Evolutionary conservation across 1,139 yeast genomes (phyloP), one percentile per base, ranked within the genome.

Genomic region (Yamadazyma dushanensis): DNA sequence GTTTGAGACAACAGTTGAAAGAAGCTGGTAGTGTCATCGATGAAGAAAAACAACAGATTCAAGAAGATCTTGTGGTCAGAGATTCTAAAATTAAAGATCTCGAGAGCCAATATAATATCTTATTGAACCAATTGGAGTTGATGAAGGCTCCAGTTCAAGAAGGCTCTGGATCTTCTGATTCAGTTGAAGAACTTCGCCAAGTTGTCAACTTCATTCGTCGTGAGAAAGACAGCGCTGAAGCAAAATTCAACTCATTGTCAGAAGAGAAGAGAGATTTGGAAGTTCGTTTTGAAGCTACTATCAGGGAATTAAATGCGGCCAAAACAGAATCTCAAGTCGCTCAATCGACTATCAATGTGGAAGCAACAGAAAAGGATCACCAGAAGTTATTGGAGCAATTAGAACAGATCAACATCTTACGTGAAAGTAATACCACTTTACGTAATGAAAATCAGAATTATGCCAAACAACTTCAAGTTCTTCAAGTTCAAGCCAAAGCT

Each of bases 191-290:
- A 18, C 39, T 47, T 17, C 73, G 77, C 37, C 83, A 82, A 45
- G 72, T 88, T 23, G 62, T 88, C 26, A 58, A 70, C 7, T 80
- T 75, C 49, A 65, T 88, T 40, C 81, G 90, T 34, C 80, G 84
- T 44, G 95, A 87, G 49, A 85, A 84, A 54, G 96, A 88, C 44
- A 68, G 80, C 4, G 70, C 81, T 1, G 86, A 81, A 38, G 73
- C 80, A 14, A 83, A 80, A 47, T 64, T 77, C 18, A 70, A 72
- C 8, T 62, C 71, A 17, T 60, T 72, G 17, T 54, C 56, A 11
- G 78, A 75, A 43, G 88, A 81, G 47, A 64, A 66, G 34, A 62
- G 63, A 34, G 61, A 72, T 23, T 58, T 78, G 26, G 66, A 71
- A 43, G 73, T 70, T 37, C 69, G 68, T 29, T 49, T 76, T 21